These are phyloP conservation scores for Trametopsis cervina DNA, from an alignment of 768 basidiomycete genomes.

Conservation along the genomic window DNA sequence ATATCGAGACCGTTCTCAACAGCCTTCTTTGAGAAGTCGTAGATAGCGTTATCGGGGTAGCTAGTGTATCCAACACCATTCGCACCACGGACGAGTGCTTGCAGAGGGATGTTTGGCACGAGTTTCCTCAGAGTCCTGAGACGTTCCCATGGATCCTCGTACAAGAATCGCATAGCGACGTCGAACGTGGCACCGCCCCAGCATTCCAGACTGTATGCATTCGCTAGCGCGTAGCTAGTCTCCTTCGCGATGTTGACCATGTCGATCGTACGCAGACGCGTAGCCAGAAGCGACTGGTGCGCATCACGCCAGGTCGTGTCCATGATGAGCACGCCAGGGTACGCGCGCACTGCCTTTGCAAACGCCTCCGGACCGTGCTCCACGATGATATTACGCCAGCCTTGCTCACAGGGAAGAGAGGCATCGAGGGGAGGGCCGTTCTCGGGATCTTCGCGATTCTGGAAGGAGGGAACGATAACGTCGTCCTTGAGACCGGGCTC, in stretches of 20 bases:
- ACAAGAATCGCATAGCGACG: slow-evolving; percentile 98
- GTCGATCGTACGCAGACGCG: slow-evolving; percentile 90
- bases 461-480: slow-evolving; percentile 73
- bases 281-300: slow-evolving; percentile 95
- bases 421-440: slow-evolving; percentile 72
- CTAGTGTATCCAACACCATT: slow-evolving; percentile 99
- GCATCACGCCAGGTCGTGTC: slow-evolving; percentile 99
- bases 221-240: slow-evolving; percentile 90
- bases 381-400: slow-evolving; percentile 99
- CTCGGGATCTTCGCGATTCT: slow-evolving; percentile 64
- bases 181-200: slow-evolving; percentile 99
- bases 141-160: slow-evolving; percentile 99
- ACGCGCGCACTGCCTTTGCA: slow-evolving; percentile 94
- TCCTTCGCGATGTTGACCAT: slow-evolving; percentile 99
- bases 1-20: slow-evolving; percentile 99
- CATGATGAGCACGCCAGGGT: slow-evolving; percentile 94
- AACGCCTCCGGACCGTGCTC: slow-evolving; percentile 97
- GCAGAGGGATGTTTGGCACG: slow-evolving; percentile 97
- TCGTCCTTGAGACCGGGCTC: slow-evolving; percentile 93
- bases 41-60: slow-evolving; percentile 98
- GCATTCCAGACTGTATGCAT: slow-evolving; percentile 95
- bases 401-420: slow-evolving; percentile 73
- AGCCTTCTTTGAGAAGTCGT: slow-evolving; percentile 98
- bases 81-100: slow-evolving; percentile 96
- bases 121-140: slow-evolving; percentile 90